phyloP scores from a whole-genome alignment of 768 basidiomycete species.

The Trametes cinnabarina region DNA sequence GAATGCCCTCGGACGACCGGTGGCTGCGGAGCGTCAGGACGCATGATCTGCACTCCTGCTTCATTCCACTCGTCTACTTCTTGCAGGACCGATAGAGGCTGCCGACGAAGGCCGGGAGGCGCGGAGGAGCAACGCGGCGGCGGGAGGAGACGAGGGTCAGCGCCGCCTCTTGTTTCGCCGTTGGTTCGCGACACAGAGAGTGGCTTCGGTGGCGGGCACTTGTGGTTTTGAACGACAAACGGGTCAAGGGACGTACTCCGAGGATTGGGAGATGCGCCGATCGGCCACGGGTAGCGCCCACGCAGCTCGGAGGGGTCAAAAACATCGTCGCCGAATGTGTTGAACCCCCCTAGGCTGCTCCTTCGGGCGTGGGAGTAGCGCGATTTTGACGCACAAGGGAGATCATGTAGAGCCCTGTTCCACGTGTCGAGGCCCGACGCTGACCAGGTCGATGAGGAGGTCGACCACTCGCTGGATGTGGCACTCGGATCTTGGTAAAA shows the following conservation, averaged over 20 bases:
- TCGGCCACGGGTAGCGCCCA: not conserved
- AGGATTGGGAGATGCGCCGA: not conserved
- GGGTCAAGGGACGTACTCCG: too few species aligned
- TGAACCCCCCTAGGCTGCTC: not conserved
- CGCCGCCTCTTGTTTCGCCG: not conserved
- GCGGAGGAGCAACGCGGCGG: not conserved
- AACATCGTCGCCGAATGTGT: not conserved
- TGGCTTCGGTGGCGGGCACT: not conserved
- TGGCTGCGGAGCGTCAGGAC: not conserved
- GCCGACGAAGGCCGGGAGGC: not conserved
- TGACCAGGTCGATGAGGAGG: not conserved
- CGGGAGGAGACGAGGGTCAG: too few species aligned
- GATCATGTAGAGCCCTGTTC: not conserved
- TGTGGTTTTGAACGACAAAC: too few species aligned
- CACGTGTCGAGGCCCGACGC: not conserved
- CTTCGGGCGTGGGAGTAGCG: not conserved
- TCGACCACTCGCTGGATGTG: not conserved
- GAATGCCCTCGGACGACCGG: not conserved
- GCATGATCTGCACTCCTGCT: not conserved
- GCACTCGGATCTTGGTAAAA: not conserved
- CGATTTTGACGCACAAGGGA: not conserved
- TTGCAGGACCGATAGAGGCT: not conserved
- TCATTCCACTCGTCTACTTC: not conserved
- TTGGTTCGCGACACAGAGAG: not conserved
- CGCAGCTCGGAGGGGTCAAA: not conserved